Base-by-base conservation (phyloP, 2,329 filamentous ascomycete genomes). In the Alternaria hordeiaustralica region DNA sequence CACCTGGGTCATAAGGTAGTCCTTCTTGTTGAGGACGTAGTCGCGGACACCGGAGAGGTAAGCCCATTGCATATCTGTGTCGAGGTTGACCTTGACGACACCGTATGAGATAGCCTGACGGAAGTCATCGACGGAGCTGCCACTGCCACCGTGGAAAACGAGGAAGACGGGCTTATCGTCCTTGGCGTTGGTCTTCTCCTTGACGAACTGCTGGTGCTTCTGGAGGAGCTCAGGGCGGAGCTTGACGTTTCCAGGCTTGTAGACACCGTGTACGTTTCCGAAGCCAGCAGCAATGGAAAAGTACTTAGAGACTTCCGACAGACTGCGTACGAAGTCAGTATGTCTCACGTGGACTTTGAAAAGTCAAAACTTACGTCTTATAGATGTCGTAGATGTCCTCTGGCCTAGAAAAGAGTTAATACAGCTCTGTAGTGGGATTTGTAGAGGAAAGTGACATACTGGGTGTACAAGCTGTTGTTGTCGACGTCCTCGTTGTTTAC, bases 61-160 rank as follows among this genome's bases (percentile, higher is more conserved):
- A 64, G 95, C 94, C 76, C 78, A 81, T 87, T 98, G 95, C 84
- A 98, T 88, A 81, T 99, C 96, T 55, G 96, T 99, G 85, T 99
- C 96, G 77, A 99, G 87, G 87, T 99, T 99, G 85, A 99, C 96
- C 91, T 99, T 99, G 86, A 97, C 91, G 75, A 99, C 95, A 87
- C 96, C 96, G 83, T 95, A 92, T 80, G 67, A 71, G 63, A 77
- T 77, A 15, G 75, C 75, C 60, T 77, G 68, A 8, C 71, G 87
- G 88, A 92, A 99, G 86, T 99, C 96, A 75, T 93, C 84, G 87
- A 97, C 96, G 81, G 88, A 87, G 71, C 92, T 96, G 73, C 96
- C 96, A 69, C 93, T 97, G 77, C 96, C 96, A 78, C 96, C 96
- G 88, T 99, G 96, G 92, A 99, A 99, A 82, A 99, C 96, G 78